These are phyloP conservation scores for Plicaturopsis crispa DNA, from an alignment of 768 basidiomycete genomes.

Conservation along the genomic window DNA sequence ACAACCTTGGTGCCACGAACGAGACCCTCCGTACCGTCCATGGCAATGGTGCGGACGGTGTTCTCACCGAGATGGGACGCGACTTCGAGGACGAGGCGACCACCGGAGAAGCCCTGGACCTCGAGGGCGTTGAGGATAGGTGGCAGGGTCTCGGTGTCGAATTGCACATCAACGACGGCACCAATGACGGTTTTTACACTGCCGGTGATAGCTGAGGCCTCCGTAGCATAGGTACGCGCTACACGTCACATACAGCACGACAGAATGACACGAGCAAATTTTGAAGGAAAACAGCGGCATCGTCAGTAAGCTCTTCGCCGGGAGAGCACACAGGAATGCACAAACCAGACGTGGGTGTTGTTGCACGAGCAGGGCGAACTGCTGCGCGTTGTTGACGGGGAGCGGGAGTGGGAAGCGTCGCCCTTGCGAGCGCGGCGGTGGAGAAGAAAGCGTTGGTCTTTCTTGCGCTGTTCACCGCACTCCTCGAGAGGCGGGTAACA, in stretches of 20 bases:
- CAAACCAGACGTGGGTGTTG: constrained; percentile 48
- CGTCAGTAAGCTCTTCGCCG: constrained; percentile 4
- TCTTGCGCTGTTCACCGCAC: constrained; percentile 69
- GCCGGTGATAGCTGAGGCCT: constrained; percentile 67
- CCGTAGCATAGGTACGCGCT: constrained; percentile 90
- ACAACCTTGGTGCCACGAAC: constrained; percentile 97
- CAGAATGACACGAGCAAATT: constrained; percentile 16
- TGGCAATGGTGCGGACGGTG: constrained; percentile 98
- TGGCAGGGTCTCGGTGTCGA: constrained; percentile 90
- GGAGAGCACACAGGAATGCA: constrained; percentile 11
- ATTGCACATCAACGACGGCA: constrained; percentile 99
- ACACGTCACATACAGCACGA: constrained; percentile 10
- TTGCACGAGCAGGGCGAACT: constrained; percentile 40
- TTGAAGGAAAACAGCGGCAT: constrained; percentile 10
- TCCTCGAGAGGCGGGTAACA: constrained; percentile 81
- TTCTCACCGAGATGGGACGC: constrained; percentile 98
- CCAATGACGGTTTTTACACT: constrained; percentile 98
- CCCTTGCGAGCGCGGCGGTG: constrained; percentile 53
- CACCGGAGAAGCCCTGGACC: constrained; percentile 89
- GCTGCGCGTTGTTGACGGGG: constrained; percentile 36
- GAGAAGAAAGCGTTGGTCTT: constrained; percentile 78
- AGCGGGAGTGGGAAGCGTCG: constrained; percentile 41
- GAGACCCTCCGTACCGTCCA: constrained; percentile 99
- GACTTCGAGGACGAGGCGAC: constrained; percentile 98
- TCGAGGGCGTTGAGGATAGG: constrained; percentile 99